These are phyloP conservation scores for Cornus controversa DNA, from an alignment of 148 eudicot genomes.

Conservation along the genomic window DNA sequence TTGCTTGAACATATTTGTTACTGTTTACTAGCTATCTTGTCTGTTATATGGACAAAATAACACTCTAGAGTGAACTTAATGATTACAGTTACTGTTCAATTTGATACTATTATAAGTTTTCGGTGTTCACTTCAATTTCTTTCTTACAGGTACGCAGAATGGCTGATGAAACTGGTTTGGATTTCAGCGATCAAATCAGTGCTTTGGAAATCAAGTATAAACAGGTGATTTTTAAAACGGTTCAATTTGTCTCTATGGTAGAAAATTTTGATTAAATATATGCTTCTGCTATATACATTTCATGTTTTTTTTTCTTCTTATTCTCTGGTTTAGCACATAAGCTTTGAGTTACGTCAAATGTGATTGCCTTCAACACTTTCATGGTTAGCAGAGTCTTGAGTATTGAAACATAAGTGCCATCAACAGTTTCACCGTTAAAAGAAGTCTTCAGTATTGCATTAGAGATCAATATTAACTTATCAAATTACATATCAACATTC, in stretches of 20 bases:
- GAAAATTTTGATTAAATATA: background rate
- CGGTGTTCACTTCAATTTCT: background rate
- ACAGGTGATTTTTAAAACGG: conserved; percentile 10
- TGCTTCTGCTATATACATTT: background rate
- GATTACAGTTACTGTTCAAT: background rate
- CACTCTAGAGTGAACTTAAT: background rate
- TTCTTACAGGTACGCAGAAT: conserved; percentile 18
- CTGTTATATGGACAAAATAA: background rate
- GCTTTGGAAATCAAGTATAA: conserved; percentile 28
- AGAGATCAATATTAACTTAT: background rate
- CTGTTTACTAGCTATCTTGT: background rate
- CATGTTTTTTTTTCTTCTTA: background rate
- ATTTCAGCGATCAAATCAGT: conserved; percentile 25
- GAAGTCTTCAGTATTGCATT: background rate
- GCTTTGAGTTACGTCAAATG: too few relatives aligned
- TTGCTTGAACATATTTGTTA: too few relatives aligned
- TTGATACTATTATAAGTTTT: background rate
- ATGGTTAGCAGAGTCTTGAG: background rate
- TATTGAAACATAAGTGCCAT: background rate
- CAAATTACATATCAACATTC: background rate
- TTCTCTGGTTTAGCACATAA: too few relatives aligned
- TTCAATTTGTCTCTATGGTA: background rate
- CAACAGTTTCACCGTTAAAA: too few relatives aligned
- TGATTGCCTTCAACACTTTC: too few relatives aligned
- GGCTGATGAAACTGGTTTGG: conserved; percentile 35